Conservation (phyloP, 2,329 filamentous ascomycete species). For the Paecilomyces variotii region DNA sequence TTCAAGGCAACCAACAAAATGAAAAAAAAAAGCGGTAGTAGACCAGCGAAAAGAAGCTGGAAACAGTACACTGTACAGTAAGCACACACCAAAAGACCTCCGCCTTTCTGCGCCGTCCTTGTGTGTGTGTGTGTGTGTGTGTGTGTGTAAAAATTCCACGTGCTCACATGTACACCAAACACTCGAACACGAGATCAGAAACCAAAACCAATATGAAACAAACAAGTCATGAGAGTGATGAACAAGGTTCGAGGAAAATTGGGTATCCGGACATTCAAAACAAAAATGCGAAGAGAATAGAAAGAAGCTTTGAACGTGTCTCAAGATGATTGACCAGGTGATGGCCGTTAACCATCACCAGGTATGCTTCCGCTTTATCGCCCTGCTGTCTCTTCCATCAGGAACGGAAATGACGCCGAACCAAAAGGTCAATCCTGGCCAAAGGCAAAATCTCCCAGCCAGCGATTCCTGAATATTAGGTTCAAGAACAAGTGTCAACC, state of each 20-base stretch:
- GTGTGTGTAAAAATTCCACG: not conserved
- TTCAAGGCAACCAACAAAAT: not conserved
- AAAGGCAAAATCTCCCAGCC: not conserved
- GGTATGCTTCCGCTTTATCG: not conserved
- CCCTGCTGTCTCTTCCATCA: not conserved
- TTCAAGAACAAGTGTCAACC: not conserved
- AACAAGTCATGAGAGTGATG: not conserved
- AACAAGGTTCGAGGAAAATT: not conserved
- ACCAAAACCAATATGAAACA: not conserved
- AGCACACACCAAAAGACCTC: not conserved
- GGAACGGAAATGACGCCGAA: not conserved
- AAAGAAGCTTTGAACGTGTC: not conserved
- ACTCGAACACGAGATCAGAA: not conserved
- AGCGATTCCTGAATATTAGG: not conserved
- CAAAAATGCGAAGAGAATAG: not conserved
- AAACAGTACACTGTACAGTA: not conserved
- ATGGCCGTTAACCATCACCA: not conserved
- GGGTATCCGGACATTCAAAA: not conserved
- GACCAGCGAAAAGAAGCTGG: not conserved
- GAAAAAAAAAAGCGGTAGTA: not conserved
- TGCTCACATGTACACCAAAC: not conserved
- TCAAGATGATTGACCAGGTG: not conserved
- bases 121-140: not conserved
- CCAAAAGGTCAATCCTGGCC: not conserved
- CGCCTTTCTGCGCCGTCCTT: not conserved